Conservation (phyloP, 306 rosid species). For the Trifolium dubium region DNA sequence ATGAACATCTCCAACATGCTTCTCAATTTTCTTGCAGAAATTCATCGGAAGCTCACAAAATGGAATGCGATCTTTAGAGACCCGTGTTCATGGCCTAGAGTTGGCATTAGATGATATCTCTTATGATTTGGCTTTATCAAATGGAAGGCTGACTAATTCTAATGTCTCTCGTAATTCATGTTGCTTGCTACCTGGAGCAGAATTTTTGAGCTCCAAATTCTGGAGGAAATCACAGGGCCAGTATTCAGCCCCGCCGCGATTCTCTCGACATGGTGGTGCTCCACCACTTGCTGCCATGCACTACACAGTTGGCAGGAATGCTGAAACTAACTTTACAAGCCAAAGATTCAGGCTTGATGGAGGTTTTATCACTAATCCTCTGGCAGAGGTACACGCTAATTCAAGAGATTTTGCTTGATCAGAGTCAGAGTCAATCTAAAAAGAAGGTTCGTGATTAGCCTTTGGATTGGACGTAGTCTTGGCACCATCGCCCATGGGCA, state of each 20-base stretch:
- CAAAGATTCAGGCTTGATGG: conserved; percentile 60
- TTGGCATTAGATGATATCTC: conserved; percentile 91
- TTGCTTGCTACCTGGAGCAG: conserved; percentile 80
- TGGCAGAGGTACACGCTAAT: conserved; percentile 66
- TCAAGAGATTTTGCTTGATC: conserved; percentile 50
- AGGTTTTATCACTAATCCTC: conserved; percentile 85
- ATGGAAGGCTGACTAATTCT: conserved; percentile 70
- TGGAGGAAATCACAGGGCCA: conserved; percentile 78
- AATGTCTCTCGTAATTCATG: conserved; percentile 57
- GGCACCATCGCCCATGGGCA: neutral
- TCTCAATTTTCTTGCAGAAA: conserved; percentile 53
- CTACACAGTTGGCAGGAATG: conserved; percentile 46
- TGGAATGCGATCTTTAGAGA: conserved; percentile 92
- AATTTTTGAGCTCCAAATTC: conserved; percentile 81
- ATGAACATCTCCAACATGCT: conserved; percentile 39
- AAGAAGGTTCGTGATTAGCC: conserved; percentile 44
- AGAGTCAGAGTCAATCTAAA: conserved; percentile 40
- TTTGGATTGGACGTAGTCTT: conserved; percentile 4
- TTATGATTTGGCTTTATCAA: conserved; percentile 85
- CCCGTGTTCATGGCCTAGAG: conserved; percentile 96
- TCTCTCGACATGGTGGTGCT: conserved; percentile 53
- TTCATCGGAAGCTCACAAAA: conserved; percentile 94
- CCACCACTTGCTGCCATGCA: conserved; percentile 54
- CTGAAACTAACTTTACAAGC: conserved; percentile 54
- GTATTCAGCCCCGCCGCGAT: conserved; percentile 52